Evolutionary conservation across 805 yeast genomes (phyloP).

Genomic region (Tetrapisispora iriomotensis): DNA sequence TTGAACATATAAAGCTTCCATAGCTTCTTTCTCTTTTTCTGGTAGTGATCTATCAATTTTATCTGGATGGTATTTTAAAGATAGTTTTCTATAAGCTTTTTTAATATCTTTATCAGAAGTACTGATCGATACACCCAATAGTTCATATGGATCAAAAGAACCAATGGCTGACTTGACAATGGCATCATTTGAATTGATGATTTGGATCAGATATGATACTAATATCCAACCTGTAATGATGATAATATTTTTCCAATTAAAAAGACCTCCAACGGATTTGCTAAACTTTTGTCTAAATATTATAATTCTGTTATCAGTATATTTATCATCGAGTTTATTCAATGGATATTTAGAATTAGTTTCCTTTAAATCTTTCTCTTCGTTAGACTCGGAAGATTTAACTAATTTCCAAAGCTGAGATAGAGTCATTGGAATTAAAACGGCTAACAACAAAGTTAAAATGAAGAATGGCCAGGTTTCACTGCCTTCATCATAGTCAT

Average conservation of each 20-base stretch:
- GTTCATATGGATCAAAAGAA: constrained; percentile 81
- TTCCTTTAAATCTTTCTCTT: constrained; percentile 1
- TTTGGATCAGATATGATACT: constrained; percentile 34
- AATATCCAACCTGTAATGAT: constrained; percentile 53
- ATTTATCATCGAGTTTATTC: constrained; percentile 13
- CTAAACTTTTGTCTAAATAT: constrained; percentile 16
- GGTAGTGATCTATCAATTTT: constrained; percentile 58
- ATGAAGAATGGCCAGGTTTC: constrained; percentile 92
- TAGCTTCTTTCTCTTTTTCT: constrained; percentile 42
- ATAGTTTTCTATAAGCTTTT: constrained; percentile 73
- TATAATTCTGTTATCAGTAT: constrained; percentile 14
- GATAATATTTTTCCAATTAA: constrained; percentile 12
- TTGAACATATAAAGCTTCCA: constrained; percentile 70
- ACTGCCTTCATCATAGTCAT: constrained; percentile 70
- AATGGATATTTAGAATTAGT: constrained; percentile 2
- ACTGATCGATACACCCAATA: constrained; percentile 60
- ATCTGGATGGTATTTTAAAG: constrained; percentile 89
- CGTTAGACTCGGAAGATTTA: constrained; percentile 12
- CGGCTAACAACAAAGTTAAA: constrained; percentile 57
- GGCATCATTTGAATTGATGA: constrained; percentile 35
- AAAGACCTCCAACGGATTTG: constrained; percentile 14
- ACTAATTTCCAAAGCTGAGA: constrained; percentile 21
- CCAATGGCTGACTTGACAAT: constrained; percentile 35
- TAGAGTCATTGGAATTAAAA: constrained; percentile 56
- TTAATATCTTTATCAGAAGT: constrained; percentile 73